Evolutionary conservation across 2,329 filamentous ascomycete genomes (phyloP).

Genomic region (Coniochaeta hoffmannii): DNA sequence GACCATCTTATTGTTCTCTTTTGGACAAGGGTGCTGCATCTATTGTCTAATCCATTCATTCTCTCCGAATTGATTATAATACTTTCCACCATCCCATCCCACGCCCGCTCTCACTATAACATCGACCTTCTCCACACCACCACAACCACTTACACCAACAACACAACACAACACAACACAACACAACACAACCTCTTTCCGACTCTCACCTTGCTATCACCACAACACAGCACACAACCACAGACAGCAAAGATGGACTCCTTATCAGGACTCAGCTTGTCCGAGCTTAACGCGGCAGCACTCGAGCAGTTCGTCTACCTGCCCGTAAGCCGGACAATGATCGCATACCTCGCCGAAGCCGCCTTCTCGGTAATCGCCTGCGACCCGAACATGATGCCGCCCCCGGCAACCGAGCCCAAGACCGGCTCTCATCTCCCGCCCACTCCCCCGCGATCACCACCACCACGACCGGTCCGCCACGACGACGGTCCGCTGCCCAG

Average conservation of each 20-base stretch:
- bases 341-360: constrained; percentile 66
- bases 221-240: constrained; percentile 6
- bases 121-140: constrained; percentile 1
- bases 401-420: constrained; percentile 25
- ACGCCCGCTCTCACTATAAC: neutral
- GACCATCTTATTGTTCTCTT: neutral
- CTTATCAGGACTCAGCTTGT: constrained; percentile 34
- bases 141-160: neutral
- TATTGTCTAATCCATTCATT: neutral
- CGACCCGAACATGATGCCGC: constrained; percentile 53
- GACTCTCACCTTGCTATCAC: neutral
- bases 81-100: neutral
- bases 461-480: constrained; percentile 33
- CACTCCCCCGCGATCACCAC: constrained; percentile 43
- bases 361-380: constrained; percentile 74
- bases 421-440: constrained; percentile 29
- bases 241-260: constrained; percentile 37
- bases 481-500: constrained; percentile 60
- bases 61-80: neutral
- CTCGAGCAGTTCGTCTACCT: constrained; percentile 75
- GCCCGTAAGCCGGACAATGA: constrained; percentile 70
- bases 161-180: neutral
- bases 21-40: neutral
- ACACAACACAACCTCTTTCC: neutral
- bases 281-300: constrained; percentile 62